A percentile compares a stretch with the other conserved stretches of the same genome.
phyloP scores from a whole-genome alignment of 2,329 filamentous ascomycete genomes.

The Exophiala spinifera region DNA sequence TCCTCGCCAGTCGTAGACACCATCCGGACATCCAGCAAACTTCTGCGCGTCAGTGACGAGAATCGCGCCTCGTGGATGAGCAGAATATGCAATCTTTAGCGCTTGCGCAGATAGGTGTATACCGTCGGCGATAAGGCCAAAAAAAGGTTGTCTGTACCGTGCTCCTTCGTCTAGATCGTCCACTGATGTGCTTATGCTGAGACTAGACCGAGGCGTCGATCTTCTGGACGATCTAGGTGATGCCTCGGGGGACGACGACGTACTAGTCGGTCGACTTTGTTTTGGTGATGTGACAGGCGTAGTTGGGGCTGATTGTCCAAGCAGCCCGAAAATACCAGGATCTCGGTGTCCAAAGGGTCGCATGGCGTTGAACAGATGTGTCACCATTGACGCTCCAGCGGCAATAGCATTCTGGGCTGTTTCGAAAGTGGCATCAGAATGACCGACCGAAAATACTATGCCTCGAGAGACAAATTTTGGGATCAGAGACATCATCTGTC shows the following conservation, averaged over 20 bases:
- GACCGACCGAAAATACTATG: constrained; percentile 77
- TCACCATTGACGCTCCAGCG: constrained; percentile 84
- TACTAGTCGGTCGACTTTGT: constrained; percentile 18
- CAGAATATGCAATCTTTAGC: constrained; percentile 83
- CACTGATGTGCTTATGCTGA: constrained; percentile 24
- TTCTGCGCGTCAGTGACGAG: constrained; percentile 93
- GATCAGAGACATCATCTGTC: constrained; percentile 67
- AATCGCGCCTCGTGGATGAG: constrained; percentile 79
- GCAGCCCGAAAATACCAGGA: constrained; percentile 81
- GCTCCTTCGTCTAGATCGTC: constrained; percentile 20
- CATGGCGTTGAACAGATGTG: constrained; percentile 94
- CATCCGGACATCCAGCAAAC: constrained; percentile 77
- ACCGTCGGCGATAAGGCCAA: constrained; percentile 86
- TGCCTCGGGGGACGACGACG: constrained; percentile 15
- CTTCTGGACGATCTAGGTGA: constrained; percentile 25
- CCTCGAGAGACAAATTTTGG: constrained; percentile 61
- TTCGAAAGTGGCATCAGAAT: constrained; percentile 84
- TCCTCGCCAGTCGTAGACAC: constrained; percentile 82
- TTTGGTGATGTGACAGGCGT: constrained; percentile 25
- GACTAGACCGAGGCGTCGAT: constrained; percentile 23
- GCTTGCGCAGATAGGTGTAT: constrained; percentile 86
- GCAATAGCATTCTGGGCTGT: constrained; percentile 68
- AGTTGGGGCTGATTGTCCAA: constrained; percentile 60
- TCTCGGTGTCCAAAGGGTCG: constrained; percentile 84
- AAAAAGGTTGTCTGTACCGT: constrained; percentile 58